Conservation (phyloP, 371 early-diverging fungal species). For the Capniomyces stellatus region DNA sequence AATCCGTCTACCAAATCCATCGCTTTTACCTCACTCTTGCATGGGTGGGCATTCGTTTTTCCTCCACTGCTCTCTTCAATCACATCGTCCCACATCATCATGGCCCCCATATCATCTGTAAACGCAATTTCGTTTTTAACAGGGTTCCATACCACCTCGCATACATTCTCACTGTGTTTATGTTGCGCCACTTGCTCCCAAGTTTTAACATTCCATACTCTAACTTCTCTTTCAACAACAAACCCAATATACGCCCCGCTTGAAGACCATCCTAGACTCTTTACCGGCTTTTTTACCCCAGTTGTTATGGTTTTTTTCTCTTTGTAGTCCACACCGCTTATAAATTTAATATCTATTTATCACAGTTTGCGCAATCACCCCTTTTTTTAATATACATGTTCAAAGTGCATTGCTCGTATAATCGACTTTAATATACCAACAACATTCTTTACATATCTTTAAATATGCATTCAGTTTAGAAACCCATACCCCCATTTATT, state of each 20-base stretch:
- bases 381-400: no score
- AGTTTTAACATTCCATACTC: conserved; percentile 16
- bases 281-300: background rate
- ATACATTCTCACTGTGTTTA: conserved; percentile 4
- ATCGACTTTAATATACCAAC: no score
- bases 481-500: background rate
- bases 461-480: no score
- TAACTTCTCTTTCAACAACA: conserved; percentile 10
- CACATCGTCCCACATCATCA: conserved; percentile 30
- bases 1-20: background rate
- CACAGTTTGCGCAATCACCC: no score
- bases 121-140: conserved; percentile 20
- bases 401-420: no score
- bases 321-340: background rate
- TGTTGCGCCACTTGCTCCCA: conserved; percentile 9
- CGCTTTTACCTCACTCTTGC: background rate
- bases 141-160: conserved; percentile 23
- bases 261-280: conserved; percentile 11
- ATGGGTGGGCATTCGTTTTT: no score
- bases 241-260: conserved; percentile 14
- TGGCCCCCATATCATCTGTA: conserved; percentile 23
- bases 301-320: background rate
- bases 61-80: conserved; percentile 22
- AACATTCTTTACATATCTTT: no score
- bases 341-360: background rate